Evolutionary conservation across 2,329 filamentous ascomycete genomes (phyloP).

Genomic region (Beauveria sp.): DNA sequence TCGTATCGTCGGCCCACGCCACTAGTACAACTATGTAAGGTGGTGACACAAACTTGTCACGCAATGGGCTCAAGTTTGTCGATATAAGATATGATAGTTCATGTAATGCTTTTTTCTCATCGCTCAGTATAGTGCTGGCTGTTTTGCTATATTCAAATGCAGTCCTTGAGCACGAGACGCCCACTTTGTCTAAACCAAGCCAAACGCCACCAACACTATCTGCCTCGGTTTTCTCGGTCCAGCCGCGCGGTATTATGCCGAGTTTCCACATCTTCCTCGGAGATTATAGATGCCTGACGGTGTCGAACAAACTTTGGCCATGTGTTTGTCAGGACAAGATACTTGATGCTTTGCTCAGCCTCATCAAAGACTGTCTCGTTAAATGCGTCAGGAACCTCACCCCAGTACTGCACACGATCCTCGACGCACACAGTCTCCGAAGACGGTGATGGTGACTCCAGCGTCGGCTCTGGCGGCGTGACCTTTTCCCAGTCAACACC

Average conservation of each 20-base stretch:
- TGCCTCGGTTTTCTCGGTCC: neutral
- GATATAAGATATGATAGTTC: neutral
- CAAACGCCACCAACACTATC: neutral
- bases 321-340: slow-evolving; percentile 60
- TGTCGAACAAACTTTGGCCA: slow-evolving; percentile 52
- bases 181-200: no score
- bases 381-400: slow-evolving; percentile 41
- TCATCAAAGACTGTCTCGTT: slow-evolving; percentile 47
- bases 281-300: slow-evolving; percentile 19
- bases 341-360: slow-evolving; percentile 54
- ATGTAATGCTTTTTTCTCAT: no score
- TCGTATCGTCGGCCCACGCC: neutral
- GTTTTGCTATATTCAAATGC: neutral
- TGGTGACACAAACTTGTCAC: neutral
- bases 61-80: neutral
- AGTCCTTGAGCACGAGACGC: no score
- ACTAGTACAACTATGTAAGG: neutral
- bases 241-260: neutral
- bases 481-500: slow-evolving; percentile 13
- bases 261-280: slow-evolving; percentile 5
- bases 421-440: slow-evolving; percentile 1
- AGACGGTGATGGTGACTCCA: neutral
- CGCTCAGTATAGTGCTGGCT: neutral
- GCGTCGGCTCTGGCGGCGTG: neutral
- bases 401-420: slow-evolving; percentile 25